phyloP scores from a whole-genome alignment of 2,329 filamentous ascomycete genomes.

The Emergomyces orientalis region DNA sequence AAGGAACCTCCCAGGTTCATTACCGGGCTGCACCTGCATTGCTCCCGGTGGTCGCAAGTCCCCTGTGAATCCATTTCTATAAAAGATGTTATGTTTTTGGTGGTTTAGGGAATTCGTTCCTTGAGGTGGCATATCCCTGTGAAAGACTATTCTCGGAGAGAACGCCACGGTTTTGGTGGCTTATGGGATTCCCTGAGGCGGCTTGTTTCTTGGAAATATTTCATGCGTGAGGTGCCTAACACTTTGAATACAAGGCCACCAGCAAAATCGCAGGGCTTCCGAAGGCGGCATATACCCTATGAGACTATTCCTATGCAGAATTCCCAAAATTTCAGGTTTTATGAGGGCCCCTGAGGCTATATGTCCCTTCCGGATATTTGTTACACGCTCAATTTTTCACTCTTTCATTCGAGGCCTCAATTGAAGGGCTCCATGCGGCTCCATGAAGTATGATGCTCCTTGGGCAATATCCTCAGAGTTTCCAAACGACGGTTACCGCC shows the following conservation, averaged over 20 bases:
- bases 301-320: neutral
- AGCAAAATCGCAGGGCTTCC: neutral
- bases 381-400: too few species aligned
- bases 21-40: neutral
- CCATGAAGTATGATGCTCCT: neutral
- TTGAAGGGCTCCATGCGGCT: neutral
- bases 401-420: neutral
- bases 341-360: too few species aligned
- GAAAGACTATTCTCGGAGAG: neutral
- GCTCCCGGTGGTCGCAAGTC: neutral
- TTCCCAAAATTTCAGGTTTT: neutral
- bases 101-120: neutral
- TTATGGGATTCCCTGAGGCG: neutral
- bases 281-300: neutral
- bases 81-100: neutral
- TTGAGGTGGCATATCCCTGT: neutral
- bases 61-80: neutral
- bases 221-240: neutral
- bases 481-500: neutral
- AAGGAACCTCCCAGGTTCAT: neutral
- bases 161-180: neutral
- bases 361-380: too few species aligned
- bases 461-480: neutral
- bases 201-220: neutral
- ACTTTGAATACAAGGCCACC: neutral